These are phyloP conservation scores for Aspergillus phoenicis DNA, from an alignment of 2,329 filamentous ascomycete genomes.

Conservation along the genomic window DNA sequence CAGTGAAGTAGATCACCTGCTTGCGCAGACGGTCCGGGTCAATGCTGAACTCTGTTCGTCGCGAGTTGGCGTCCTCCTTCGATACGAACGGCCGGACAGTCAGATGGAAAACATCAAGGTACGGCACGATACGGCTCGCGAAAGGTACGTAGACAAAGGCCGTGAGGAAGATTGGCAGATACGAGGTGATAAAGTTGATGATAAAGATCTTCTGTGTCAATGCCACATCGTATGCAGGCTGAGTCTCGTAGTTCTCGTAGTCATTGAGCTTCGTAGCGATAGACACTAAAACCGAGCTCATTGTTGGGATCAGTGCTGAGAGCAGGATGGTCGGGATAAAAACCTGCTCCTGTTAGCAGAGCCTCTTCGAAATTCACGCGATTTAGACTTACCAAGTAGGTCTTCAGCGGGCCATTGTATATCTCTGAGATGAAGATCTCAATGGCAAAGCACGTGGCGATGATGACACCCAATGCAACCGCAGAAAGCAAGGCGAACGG, in stretches of 20 bases:
- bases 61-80: slow-evolving; percentile 68
- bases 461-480: slow-evolving; percentile 76
- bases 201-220: slow-evolving; percentile 93
- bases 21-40: slow-evolving; percentile 81
- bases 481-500: slow-evolving; percentile 83
- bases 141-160: slow-evolving; percentile 96
- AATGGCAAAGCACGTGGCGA: slow-evolving; percentile 86
- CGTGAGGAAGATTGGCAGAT: slow-evolving; percentile 84
- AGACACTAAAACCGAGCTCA: slow-evolving; percentile 77
- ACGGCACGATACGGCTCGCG: slow-evolving; percentile 79
- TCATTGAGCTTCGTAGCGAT: slow-evolving; percentile 79
- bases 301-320: slow-evolving; percentile 76
- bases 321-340: slow-evolving; percentile 89
- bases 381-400: slow-evolving; percentile 66
- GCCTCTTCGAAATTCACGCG: background rate
- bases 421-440: slow-evolving; percentile 97
- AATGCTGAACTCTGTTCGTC: slow-evolving; percentile 69
- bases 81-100: slow-evolving; percentile 76
- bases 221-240: slow-evolving; percentile 78
- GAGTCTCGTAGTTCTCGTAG: slow-evolving; percentile 90
- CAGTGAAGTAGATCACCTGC: slow-evolving; percentile 96
- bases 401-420: slow-evolving; percentile 87
- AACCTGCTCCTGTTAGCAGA: slow-evolving; percentile 53
- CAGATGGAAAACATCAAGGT: slow-evolving; percentile 81
- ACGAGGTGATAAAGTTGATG: slow-evolving; percentile 97